phyloP scores from a whole-genome alignment of 257 asterid genomes.

The Solanum ahanhuiri region DNA sequence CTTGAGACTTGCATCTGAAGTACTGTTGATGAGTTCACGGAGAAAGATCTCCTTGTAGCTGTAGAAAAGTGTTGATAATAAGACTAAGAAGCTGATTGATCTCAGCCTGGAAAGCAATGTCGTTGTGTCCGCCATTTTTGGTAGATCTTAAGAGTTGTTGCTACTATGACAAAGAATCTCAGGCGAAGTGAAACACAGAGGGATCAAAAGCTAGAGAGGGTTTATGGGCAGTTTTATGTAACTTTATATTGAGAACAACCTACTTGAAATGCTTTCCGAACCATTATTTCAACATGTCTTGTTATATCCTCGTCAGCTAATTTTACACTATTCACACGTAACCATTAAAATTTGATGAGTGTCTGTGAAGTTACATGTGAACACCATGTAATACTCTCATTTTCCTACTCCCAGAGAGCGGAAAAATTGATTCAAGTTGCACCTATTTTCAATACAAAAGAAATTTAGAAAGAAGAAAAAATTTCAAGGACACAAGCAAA shows the following conservation, averaged over 20 bases:
- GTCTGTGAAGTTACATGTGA: too few species aligned
- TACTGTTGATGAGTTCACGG: slow-evolving; percentile 38
- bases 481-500: too few species aligned
- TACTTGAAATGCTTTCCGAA: too few species aligned
- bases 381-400: too few species aligned
- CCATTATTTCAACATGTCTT: too few species aligned
- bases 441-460: too few species aligned
- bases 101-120: slow-evolving; percentile 40
- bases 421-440: too few species aligned
- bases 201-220: not conserved
- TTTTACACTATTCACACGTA: too few species aligned
- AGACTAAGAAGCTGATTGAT: slow-evolving; percentile 12
- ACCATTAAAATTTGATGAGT: too few species aligned
- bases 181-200: not conserved
- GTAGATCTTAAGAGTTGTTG: not conserved
- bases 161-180: not conserved
- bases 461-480: too few species aligned
- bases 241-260: not conserved
- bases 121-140: slow-evolving; percentile 23
- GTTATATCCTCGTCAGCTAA: too few species aligned
- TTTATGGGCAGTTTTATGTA: not conserved
- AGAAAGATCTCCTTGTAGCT: slow-evolving; percentile 53
- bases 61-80: slow-evolving; percentile 44
- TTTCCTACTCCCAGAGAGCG: too few species aligned
- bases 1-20: slow-evolving; percentile 31